Percentiles rank a stretch among this genome's conserved stretches.
Conservation (phyloP, 495 filamentous ascomycete species). For the Chaetomium tenue region DNA sequence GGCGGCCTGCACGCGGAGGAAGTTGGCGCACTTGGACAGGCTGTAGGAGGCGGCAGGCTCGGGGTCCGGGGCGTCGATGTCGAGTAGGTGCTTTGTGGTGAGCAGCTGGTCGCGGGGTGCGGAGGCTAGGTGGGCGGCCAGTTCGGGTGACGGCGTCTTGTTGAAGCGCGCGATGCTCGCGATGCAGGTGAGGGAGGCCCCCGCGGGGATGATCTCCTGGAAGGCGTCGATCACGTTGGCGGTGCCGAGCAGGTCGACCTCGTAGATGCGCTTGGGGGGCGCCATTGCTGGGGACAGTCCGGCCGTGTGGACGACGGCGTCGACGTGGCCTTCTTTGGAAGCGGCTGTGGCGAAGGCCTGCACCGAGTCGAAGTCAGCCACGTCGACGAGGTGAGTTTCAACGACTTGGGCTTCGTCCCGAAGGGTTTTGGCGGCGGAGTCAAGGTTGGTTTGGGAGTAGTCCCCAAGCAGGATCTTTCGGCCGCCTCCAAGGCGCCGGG, state of each 20-base stretch:
- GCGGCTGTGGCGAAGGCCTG: too few species aligned
- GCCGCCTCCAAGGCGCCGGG: conserved; percentile 23
- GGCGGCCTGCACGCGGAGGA: conserved; percentile 51
- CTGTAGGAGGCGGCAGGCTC: conserved; percentile 40
- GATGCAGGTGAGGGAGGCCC: conserved; percentile 25
- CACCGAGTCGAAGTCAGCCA: conserved; percentile 20
- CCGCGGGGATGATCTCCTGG: conserved; percentile 16
- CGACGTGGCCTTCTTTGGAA: too few species aligned
- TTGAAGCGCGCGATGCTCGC: not conserved
- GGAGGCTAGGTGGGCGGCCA: too few species aligned
- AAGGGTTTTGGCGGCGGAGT: conserved; percentile 21
- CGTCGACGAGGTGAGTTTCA: conserved; percentile 26
- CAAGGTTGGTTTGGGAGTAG: conserved; percentile 22
- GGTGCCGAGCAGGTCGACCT: conserved; percentile 30
- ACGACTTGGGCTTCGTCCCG: conserved; percentile 24
- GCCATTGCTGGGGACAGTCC: conserved; percentile 18
- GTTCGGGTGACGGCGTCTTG: too few species aligned
- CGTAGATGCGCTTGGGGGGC: conserved; percentile 23
- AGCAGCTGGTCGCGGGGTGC: too few species aligned
- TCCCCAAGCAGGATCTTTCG: conserved; percentile 25
- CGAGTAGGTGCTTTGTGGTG: too few species aligned
- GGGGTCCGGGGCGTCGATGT: too few species aligned
- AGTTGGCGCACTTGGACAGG: conserved; percentile 51
- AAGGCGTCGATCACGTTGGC: conserved; percentile 33
- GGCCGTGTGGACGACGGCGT: too few species aligned